These are phyloP conservation scores for Syzygium syzygioides DNA, from an alignment of 441 rosid species.

Conservation along the genomic window DNA sequence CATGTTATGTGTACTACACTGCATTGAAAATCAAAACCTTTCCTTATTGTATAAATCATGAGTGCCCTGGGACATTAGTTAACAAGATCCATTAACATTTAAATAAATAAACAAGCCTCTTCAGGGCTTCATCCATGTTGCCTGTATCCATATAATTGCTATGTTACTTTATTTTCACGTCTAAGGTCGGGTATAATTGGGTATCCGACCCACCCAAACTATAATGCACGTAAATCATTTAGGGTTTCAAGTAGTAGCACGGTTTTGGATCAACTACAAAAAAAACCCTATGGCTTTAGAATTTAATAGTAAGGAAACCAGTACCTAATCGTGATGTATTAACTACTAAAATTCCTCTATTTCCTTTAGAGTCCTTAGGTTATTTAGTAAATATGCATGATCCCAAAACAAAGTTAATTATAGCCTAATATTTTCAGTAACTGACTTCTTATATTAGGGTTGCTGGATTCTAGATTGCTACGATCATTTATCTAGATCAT, in stretches of 20 bases:
- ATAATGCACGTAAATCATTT: background rate
- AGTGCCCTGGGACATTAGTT: background rate
- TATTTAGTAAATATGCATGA: background rate
- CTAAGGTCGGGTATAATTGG: background rate
- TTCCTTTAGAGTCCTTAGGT: background rate
- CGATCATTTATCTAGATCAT: background rate
- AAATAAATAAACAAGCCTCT: background rate
- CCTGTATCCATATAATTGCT: background rate
- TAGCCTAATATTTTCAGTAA: background rate
- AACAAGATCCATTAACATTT: background rate
- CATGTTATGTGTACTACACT: background rate
- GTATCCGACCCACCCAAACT: background rate
- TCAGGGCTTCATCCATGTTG: background rate
- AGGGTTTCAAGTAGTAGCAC: background rate
- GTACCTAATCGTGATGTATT: background rate
- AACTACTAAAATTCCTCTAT: background rate
- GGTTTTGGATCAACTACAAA: background rate
- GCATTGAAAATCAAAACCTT: background rate
- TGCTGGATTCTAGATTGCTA: background rate
- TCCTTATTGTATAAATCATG: background rate
- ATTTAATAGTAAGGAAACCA: background rate
- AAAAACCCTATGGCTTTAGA: background rate
- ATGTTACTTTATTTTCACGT: background rate
- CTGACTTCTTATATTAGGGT: background rate
- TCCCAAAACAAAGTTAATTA: background rate